Base-by-base conservation (phyloP, 768 basidiomycete genomes). In the Pisolithus orientalis region DNA sequence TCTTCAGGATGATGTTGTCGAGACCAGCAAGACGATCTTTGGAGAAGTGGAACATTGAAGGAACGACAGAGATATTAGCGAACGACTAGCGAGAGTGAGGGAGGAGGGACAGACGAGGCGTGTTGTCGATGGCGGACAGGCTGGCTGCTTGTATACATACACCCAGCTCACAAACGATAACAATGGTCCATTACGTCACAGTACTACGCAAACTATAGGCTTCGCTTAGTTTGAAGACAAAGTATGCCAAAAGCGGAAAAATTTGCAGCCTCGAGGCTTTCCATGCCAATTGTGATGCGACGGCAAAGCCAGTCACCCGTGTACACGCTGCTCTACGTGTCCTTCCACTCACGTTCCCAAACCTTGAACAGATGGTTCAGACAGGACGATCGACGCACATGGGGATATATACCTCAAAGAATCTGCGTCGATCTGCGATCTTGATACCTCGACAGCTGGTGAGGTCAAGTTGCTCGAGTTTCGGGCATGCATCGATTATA, bases 401-500 rank as follows among this genome's bases (percentile, higher is more conserved):
- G 28, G 16, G 4, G 32, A 14, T 16, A 27, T 8, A 39, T 43
- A 77, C 85, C 72, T 87, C 82, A 58, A 88, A 88, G 58, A 88
- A 82, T 6, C 75, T 75, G 13, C 86, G 74, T 25, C 85, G 70
- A 55, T 85, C 82, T 1, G 71, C 71, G 5, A 86, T 74, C 6
- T 60, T 70, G 49, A 88, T 73, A 5, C 85, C 79, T 48, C 85
- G 74, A 54, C 85, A 88, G 53, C 83, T 80, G 4, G 83, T 87
- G 43, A 88, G 66, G 59, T 86, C 79, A 13, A 87, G 61, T n/a
- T 69, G 76, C 52, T 71, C 65, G 28, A 88, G 68, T 28, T 66
- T 69, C 2, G 69, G 55, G 57, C 86, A 88, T 0, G 72, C 73
- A 57, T 86, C 79, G 29, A 88, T 69, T 37, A 88, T 75, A 2